Base-by-base conservation (phyloP, 352 stramenopile species). In the Lagenidium giganteum region DNA sequence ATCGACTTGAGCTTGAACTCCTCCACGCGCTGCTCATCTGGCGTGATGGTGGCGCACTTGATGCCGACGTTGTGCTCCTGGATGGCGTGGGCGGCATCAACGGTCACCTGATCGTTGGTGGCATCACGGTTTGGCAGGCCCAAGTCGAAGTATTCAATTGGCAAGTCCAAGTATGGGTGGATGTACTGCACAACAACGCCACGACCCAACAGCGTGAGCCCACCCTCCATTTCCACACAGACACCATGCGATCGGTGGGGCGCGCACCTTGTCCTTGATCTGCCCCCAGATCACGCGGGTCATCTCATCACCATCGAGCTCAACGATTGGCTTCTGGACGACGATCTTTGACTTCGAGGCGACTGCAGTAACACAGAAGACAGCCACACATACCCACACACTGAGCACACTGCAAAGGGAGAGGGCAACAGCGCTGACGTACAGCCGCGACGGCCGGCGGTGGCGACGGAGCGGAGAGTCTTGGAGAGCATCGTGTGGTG, bases 41-140 rank as follows among this genome's bases (percentile, higher is more conserved):
- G 79, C 22, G 79, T 92, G 61, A 92, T 92, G 46, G 79, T 92
- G 17, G 79, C 79, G 57, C 79, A 92, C 56, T 92, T 92, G 54
- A 89, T 87, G 37, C 76, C 79, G 3, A 85, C 72, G 51, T 85
- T 68, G 63, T 81, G 54, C 43, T 69, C 43, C 41, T 76, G 43
- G 54, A 92, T 92, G 33, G 79, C 76, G 55, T 78, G 65, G 5
- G 79, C 79, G 28, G 79, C 79, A 44, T 87, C 79, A 16, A 89
- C n/a, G 7, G 79, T 92, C 31, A 92, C 73, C 51, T 85, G 59
- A 46, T 92, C 79, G 54, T 88, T 64, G 2, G 79, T 92, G 39
- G 65, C 69, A 45, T 92, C 79, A 42, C 79, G 79, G 63, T 85
- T 64, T 24, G 66, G 63, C 32, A 92, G 51, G 3, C 70, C 69